Conservation (phyloP, 2,329 filamentous ascomycete genomes). For the Botryotinia narcissicola region DNA sequence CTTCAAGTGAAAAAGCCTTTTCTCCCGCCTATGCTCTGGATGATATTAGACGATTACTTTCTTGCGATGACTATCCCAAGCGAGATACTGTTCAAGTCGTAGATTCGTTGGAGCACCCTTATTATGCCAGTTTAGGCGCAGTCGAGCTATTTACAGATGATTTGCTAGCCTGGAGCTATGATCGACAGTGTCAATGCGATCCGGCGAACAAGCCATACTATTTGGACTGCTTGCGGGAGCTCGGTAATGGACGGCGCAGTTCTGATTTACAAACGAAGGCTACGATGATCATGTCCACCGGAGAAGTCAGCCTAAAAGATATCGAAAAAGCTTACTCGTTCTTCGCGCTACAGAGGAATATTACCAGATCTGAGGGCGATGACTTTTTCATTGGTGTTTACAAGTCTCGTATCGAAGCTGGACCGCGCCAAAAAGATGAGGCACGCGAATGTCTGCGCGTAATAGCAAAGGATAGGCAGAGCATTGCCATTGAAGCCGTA, state of each 20-base stretch:
- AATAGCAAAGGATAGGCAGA: slow-evolving; percentile 58
- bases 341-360: slow-evolving; percentile 52
- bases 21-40: slow-evolving; percentile 28
- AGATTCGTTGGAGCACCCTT: slow-evolving; percentile 42
- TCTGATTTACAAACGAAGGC: slow-evolving; percentile 57
- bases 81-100: slow-evolving; percentile 31
- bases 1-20: slow-evolving; percentile 1
- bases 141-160: slow-evolving; percentile 60
- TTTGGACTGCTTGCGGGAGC: slow-evolving; percentile 61
- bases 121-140: slow-evolving; percentile 62
- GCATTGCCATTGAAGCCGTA: slow-evolving; percentile 55
- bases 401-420: slow-evolving; percentile 55
- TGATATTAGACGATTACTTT: slow-evolving; percentile 34
- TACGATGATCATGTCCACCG: slow-evolving; percentile 55
- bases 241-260: slow-evolving; percentile 51
- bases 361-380: slow-evolving; percentile 45
- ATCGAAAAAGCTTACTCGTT: slow-evolving; percentile 56
- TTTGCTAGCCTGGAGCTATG: slow-evolving; percentile 61
- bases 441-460: slow-evolving; percentile 55
- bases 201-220: slow-evolving; percentile 56
- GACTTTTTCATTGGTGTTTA: slow-evolving; percentile 62
- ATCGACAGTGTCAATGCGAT: slow-evolving; percentile 57
- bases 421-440: slow-evolving; percentile 53
- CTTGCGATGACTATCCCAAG: slow-evolving; percentile 35
- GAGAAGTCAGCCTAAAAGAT: slow-evolving; percentile 55